phyloP scores from a whole-genome alignment of 1,139 yeast species.

The Blastobotrys aristatus region DNA sequence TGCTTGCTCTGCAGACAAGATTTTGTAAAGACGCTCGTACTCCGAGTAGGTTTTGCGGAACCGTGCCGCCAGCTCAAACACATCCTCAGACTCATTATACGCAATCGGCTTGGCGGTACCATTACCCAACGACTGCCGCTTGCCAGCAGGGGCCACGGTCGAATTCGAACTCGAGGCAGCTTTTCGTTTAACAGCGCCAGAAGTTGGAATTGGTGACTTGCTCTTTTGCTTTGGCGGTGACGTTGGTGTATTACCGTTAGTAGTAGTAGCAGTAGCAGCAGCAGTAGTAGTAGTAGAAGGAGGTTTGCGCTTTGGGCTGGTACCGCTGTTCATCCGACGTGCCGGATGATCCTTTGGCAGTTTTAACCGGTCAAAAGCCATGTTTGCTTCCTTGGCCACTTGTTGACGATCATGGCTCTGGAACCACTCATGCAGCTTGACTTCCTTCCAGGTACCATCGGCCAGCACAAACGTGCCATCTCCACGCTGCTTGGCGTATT shows the following conservation, averaged over 20 bases:
- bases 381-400: conserved; percentile 29
- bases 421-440: conserved; percentile 36
- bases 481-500: conserved; percentile 25
- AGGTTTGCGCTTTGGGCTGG: conserved; percentile 13
- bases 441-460: conserved; percentile 32
- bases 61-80: conserved; percentile 35
- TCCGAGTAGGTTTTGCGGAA: conserved; percentile 35
- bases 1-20: conserved; percentile 15
- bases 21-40: conserved; percentile 33
- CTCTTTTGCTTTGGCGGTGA: background rate
- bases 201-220: too few relatives aligned
- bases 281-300: conserved; percentile 2
- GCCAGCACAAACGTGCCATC: conserved; percentile 22
- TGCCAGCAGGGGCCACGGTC: background rate
- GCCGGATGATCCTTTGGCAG: conserved; percentile 31
- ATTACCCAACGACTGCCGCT: conserved; percentile 15
- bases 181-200: conserved; percentile 21
- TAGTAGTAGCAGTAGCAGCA: conserved; percentile 5
- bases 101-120: conserved; percentile 12
- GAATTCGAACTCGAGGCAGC: conserved; percentile 16
- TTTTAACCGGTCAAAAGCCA: conserved; percentile 33
- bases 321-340: conserved; percentile 26
- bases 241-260: background rate
- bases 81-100: conserved; percentile 22
- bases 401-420: conserved; percentile 27